These are phyloP conservation scores for Oryza glaberrima DNA, from an alignment of 176 grass and related monocot genomes.

Conservation along the genomic window DNA sequence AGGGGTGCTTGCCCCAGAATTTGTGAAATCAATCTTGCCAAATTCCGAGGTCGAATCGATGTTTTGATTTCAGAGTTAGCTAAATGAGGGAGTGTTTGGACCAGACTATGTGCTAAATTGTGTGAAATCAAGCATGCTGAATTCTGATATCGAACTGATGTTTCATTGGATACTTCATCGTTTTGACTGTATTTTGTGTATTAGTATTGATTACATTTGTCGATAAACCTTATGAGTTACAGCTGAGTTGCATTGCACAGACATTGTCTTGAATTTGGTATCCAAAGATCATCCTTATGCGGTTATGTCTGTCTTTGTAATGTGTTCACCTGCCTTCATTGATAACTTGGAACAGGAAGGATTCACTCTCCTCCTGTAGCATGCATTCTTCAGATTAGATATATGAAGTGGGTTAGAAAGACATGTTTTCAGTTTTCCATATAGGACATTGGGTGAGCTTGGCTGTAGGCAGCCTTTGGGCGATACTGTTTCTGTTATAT, in stretches of 20 bases:
- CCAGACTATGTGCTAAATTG: background rate
- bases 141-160: background rate
- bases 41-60: background rate
- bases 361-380: background rate
- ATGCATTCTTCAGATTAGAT: background rate
- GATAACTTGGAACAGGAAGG: background rate
- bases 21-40: background rate
- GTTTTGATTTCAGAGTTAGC: background rate
- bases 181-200: background rate
- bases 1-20: background rate
- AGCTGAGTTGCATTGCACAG: background rate
- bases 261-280: background rate
- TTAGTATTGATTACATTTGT: background rate
- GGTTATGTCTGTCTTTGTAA: background rate
- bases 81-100: background rate
- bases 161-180: background rate
- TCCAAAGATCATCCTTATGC: background rate
- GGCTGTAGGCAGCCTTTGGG: background rate
- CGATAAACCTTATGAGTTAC: background rate
- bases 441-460: background rate
- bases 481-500: background rate
- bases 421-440: background rate
- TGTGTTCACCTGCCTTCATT: constrained; percentile 15
- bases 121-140: background rate
- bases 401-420: background rate